Conservation (phyloP, 2,329 filamentous ascomycete genomes). For the Pezicula carpinea region DNA sequence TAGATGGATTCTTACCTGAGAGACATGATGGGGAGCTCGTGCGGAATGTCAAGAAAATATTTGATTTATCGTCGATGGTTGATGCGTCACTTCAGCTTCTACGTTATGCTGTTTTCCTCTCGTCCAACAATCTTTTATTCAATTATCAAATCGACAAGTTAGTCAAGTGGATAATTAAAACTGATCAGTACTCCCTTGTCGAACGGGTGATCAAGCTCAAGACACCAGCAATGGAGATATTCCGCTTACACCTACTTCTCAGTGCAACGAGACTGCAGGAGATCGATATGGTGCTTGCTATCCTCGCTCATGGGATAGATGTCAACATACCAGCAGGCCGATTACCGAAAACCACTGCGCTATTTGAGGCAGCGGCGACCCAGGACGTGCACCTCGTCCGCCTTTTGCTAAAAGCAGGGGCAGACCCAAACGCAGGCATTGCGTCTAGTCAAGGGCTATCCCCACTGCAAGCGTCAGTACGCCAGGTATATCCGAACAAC, state of each 20-base stretch:
- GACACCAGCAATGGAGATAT: slow-evolving; percentile 13
- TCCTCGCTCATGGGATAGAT: slow-evolving; percentile 11
- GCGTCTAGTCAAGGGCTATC: background rate
- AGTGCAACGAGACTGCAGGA: slow-evolving; percentile 8
- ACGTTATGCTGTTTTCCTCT: slow-evolving; percentile 15
- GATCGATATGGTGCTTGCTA: slow-evolving; percentile 2
- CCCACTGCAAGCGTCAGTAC: slow-evolving; percentile 11
- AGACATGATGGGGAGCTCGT: slow-evolving; percentile 13
- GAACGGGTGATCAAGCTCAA: slow-evolving; percentile 12
- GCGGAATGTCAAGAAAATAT: slow-evolving; percentile 11
- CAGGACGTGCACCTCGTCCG: slow-evolving; percentile 4
- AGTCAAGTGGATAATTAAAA: slow-evolving; percentile 13
- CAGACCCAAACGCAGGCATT: slow-evolving; percentile 3
- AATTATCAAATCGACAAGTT: slow-evolving; percentile 9
- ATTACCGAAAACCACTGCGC: slow-evolving; percentile 5
- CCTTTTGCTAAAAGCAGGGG: slow-evolving; percentile 10
- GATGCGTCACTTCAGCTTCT: slow-evolving; percentile 16
- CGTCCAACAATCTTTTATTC: slow-evolving; percentile 15
- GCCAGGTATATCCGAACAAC: too few relatives aligned
- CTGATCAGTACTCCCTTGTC: slow-evolving; percentile 8
- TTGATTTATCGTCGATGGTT: slow-evolving; percentile 11
- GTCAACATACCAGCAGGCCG: slow-evolving; percentile 8
- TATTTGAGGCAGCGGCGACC: slow-evolving; percentile 3
- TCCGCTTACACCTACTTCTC: slow-evolving; percentile 12
- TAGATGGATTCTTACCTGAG: slow-evolving; percentile 14